These are phyloP conservation scores for Zygosaccharomyces pseudobailii DNA, from an alignment of 1,139 yeast genomes.

Conservation along the genomic window DNA sequence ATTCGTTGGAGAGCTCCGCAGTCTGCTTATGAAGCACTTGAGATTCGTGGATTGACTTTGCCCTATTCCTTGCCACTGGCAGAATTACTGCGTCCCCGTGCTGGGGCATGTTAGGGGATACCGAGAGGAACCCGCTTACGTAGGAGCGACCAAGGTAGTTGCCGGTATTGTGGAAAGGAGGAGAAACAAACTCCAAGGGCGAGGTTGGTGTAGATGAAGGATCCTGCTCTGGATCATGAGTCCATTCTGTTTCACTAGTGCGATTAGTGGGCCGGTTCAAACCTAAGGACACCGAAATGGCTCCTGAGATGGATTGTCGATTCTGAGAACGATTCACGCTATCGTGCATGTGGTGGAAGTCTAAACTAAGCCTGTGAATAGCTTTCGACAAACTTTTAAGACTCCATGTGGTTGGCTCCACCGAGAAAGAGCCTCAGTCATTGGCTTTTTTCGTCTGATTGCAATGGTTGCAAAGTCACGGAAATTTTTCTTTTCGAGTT, in stretches of 20 bases:
- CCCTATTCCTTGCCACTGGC: conserved; percentile 14
- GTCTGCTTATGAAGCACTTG: conserved; percentile 35
- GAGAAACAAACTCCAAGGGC: conserved; percentile 4
- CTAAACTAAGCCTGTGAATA: not conserved
- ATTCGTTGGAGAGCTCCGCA: conserved; percentile 34
- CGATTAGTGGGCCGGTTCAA: conserved; percentile 18
- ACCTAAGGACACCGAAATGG: conserved; percentile 30
- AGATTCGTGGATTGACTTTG: conserved; percentile 29
- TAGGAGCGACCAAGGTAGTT: conserved; percentile 35
- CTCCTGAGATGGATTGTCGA: conserved; percentile 23
- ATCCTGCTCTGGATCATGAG: not conserved
- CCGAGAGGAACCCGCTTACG: conserved; percentile 30
- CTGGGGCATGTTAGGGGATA: conserved; percentile 16
- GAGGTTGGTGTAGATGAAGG: not conserved
- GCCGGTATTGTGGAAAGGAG: conserved; percentile 1
- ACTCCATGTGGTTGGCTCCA: not conserved
- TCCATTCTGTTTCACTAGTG: conserved; percentile 1
- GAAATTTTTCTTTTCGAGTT: not conserved
- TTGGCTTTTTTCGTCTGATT: not conserved
- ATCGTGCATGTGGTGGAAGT: not conserved
- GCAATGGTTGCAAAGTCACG: not conserved
- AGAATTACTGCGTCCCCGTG: conserved; percentile 10
- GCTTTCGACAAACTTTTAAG: not conserved
- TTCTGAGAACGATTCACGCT: conserved; percentile 2
- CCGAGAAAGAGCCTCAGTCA: not conserved